Evolutionary conservation across 2,329 filamentous ascomycete genomes (phyloP), one percentile per base, ranked within the genome.

Genomic region (Fusarium aywerte): DNA sequence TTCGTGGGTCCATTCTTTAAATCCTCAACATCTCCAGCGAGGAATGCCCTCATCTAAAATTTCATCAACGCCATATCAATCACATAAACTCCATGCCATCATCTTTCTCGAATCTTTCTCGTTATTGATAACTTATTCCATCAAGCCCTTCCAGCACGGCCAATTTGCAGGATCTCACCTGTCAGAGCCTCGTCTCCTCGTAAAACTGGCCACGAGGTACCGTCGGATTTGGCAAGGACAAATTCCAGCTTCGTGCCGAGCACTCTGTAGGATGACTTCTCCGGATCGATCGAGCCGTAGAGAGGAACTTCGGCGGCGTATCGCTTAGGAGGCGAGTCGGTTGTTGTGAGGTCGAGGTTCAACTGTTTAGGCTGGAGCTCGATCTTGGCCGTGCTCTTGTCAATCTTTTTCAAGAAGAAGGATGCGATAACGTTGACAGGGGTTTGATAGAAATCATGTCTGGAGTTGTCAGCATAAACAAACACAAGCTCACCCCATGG

Each of bases 401-500:
- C 89, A 73, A 99, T 97, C 82, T 98, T 98, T 84, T 98, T 99
- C 54, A 98, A 85, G 81, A 97, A 99, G 71, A 97, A 90, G 10
- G 92, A 96, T 3, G 92, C 94, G 69, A 96, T 97, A 58, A 98
- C 92, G 15, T 88, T 89, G 13, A 87, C 87, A 4, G 90, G 83
- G 2, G 96, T 98, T 80, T 99, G 96, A 81, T 99, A 99, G 80
- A 95, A 99, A 79, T 99, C 96, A 76, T 91, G 89, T 59, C 80
- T 73, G 20, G 18, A 13, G 12, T 4, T 31, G 53, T 73, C 15
- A 73, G 58, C 21, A 39, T 25, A 10, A 29, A 18, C n/a, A 27
- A n/a, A 20, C 16, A 21, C 21, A 39, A n/a, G 16, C n/a, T n/a
- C n/a, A 20, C 13, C 12, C 32, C 20, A 13, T 7, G 16, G 27